Evolutionary conservation across 148 eudicot species (phyloP), one percentile per base, ranked within the genome.

Genomic region (Cornus controversa): DNA sequence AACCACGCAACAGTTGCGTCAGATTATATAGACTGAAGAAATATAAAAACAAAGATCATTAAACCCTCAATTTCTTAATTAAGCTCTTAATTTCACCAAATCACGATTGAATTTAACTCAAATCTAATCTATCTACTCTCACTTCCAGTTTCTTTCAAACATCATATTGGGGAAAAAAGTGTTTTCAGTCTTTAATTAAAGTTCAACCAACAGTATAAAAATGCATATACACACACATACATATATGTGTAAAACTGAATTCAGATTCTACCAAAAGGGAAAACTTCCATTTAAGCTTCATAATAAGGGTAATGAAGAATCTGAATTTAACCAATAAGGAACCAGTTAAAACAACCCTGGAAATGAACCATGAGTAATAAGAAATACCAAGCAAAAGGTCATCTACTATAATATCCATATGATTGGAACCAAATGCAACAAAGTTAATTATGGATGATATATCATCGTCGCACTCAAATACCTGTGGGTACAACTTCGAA

Each of bases 1-100:
- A 76, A 82, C 76, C 70, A 62, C 70, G 64, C 4, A 3, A 31
- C 34, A 31, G 34, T n/a, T n/a, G n/a, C n/a, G n/a, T 31, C 34
- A 31, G 34, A 31, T 31, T 31, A 34, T 20, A 50, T 23, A 22
- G n/a, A 47, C 11, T 5, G 40, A 6, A 68, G 2, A 45, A 57
- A 9, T n/a, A 45, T 6, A 37, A 42, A 0, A 40, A 36, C 60
- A 0, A n/a, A 20, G 8, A 47, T 14, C 1, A 10, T 34, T 26
- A 11, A 15, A 75, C 34, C 42, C 53, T 23, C 13, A 73, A 31
- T 47, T 71, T 47, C 60, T 14, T 66, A 47, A 66, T 42, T 28
- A 20, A 27, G 6, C 67, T 66, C 22, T 2, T 0, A 37, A 15
- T 6, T 23, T 0, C 24, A 63, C 5, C 25, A 5, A 31, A 45